Evolutionary conservation across 805 yeast genomes (phyloP).

Genomic region (Suhomyces vadensis): DNA sequence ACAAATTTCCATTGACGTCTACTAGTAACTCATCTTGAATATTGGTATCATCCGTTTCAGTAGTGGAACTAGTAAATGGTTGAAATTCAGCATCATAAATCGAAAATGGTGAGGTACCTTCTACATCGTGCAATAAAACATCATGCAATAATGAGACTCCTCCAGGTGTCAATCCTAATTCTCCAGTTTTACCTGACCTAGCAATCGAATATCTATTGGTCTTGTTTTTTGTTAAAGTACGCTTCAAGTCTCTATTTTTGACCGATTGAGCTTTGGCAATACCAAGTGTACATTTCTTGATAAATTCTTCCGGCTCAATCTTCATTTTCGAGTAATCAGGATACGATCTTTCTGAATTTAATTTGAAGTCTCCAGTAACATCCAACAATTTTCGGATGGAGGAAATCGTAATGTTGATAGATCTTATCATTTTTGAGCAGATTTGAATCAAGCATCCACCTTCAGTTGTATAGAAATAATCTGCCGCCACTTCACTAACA

Average conservation of each 20-base stretch:
- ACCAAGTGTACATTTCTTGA: slow-evolving; percentile 61
- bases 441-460: slow-evolving; percentile 65
- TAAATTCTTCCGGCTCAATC: slow-evolving; percentile 60
- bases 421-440: slow-evolving; percentile 59
- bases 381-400: slow-evolving; percentile 54
- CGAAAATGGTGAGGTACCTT: slow-evolving; percentile 32
- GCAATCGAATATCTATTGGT: slow-evolving; percentile 51
- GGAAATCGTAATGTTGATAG: slow-evolving; percentile 49
- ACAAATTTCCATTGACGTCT: slow-evolving; percentile 50
- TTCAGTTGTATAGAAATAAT: slow-evolving; percentile 61
- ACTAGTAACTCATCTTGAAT: slow-evolving; percentile 50
- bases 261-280: slow-evolving; percentile 44
- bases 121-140: slow-evolving; percentile 28
- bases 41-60: slow-evolving; percentile 11
- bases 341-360: slow-evolving; percentile 60
- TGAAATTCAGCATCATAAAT: slow-evolving; percentile 38
- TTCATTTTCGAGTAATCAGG: slow-evolving; percentile 62
- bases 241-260: slow-evolving; percentile 24
- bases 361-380: slow-evolving; percentile 64
- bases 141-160: slow-evolving; percentile 49
- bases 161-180: slow-evolving; percentile 46
- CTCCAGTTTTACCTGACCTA: slow-evolving; percentile 52
- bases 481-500: not conserved
- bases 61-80: slow-evolving; percentile 28
- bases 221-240: slow-evolving; percentile 17